These are phyloP conservation scores for Populus hybrid DNA, from an alignment of 441 rosid genomes.

Conservation along the genomic window DNA sequence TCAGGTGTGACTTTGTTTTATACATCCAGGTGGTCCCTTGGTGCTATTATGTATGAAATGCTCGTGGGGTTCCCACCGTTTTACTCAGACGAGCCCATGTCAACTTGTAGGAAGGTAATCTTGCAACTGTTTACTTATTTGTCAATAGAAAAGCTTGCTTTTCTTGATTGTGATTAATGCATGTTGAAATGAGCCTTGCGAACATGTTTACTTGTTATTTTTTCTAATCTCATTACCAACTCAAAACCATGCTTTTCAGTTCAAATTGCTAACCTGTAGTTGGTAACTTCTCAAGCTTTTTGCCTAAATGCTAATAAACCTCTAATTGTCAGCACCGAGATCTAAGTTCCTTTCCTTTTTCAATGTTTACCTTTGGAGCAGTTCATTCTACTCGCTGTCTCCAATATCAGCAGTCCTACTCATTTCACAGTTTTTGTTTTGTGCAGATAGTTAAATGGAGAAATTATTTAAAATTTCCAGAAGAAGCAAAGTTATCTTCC, in stretches of 20 bases:
- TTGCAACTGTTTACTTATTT: not conserved
- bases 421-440: constrained; percentile 2
- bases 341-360: not conserved
- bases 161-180: not conserved
- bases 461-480: constrained; percentile 87
- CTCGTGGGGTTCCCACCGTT: constrained; percentile 96
- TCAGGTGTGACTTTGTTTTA: constrained; percentile 16
- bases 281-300: constrained; percentile 7
- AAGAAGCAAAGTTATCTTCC: constrained; percentile 81
- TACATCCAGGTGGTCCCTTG: constrained; percentile 87
- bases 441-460: constrained; percentile 94
- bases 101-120: constrained; percentile 88
- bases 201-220: not conserved
- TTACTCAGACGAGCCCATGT: constrained; percentile 95
- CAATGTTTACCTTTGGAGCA: not conserved
- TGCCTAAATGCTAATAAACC: not conserved
- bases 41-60: constrained; percentile 99
- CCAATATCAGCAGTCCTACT: constrained; percentile 1
- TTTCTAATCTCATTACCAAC: not conserved
- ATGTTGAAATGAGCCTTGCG: not conserved
- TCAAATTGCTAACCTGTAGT: not conserved
- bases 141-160: not conserved
- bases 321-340: not conserved
- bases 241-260: not conserved
- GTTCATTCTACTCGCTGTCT: not conserved